phyloP scores from a whole-genome alignment of 2,329 filamentous ascomycete species.

The Lachnellula subtilissima region DNA sequence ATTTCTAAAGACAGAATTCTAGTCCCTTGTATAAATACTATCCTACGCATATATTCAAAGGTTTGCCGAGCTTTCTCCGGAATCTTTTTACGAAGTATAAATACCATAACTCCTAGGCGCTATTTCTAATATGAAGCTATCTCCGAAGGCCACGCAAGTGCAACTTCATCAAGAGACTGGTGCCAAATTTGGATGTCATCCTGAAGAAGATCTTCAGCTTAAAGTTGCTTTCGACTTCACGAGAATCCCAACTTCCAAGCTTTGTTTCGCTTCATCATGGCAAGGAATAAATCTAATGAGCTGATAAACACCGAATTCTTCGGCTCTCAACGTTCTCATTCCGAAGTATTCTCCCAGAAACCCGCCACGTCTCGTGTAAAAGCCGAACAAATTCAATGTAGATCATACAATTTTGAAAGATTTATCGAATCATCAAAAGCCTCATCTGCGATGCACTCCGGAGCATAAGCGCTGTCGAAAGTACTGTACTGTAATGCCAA shows the following conservation, averaged over 20 bases:
- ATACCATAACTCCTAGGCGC: constrained; percentile 2
- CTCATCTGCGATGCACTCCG: constrained; percentile 3
- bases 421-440: constrained; percentile 11
- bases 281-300: neutral
- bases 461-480: neutral
- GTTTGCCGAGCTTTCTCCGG: neutral
- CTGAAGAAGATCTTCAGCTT: neutral
- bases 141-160: constrained; percentile 11
- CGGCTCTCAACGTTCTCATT: neutral
- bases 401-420: constrained; percentile 9
- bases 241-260: no score
- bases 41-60: neutral
- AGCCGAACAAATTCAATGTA: neutral
- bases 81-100: neutral
- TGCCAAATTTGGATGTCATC: neutral
- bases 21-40: neutral
- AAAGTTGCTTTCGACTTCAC: neutral
- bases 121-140: constrained; percentile 4
- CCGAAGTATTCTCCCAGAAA: neutral
- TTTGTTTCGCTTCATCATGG: neutral
- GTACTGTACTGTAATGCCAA: neutral
- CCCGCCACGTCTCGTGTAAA: neutral
- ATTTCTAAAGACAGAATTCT: neutral
- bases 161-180: neutral
- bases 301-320: neutral